These are phyloP conservation scores for Diaporthe australafricana DNA, from an alignment of 2,329 filamentous ascomycete genomes.

Conservation along the genomic window DNA sequence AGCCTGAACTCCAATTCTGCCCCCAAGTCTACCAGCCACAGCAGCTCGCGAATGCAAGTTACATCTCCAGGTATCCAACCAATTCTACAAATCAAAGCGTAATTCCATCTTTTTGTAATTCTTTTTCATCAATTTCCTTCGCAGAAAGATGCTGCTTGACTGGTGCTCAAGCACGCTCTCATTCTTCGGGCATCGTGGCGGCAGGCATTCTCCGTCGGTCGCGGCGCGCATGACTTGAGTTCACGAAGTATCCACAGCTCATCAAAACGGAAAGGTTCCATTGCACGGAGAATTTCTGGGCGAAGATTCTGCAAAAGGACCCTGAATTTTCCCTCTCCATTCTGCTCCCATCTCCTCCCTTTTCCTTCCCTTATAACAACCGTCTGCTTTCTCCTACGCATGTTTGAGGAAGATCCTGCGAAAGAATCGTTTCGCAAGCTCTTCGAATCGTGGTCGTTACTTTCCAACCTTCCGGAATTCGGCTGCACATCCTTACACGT, in stretches of 20 bases:
- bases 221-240: conserved; percentile 25
- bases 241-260: conserved; percentile 36
- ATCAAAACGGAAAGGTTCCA: conserved; percentile 36
- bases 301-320: conserved; percentile 30
- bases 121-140: not conserved
- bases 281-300: conserved; percentile 30
- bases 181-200: not conserved
- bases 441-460: not conserved
- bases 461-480: not conserved
- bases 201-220: conserved; percentile 14
- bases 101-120: not conserved
- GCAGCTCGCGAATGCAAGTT: not conserved
- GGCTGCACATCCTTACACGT: not conserved
- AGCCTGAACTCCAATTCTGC: not conserved
- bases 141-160: not conserved
- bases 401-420: not conserved
- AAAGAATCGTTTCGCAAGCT: not conserved
- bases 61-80: not conserved
- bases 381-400: not conserved
- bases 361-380: not conserved
- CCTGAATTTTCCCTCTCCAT: conserved; percentile 14
- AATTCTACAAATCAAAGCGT: not conserved
- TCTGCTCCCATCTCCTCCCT: not conserved
- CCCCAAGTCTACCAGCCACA: too few species aligned
- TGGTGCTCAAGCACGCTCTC: not conserved